Conservation (phyloP, 1,284 basidiomycete species). For the Marasmius fiardii region DNA sequence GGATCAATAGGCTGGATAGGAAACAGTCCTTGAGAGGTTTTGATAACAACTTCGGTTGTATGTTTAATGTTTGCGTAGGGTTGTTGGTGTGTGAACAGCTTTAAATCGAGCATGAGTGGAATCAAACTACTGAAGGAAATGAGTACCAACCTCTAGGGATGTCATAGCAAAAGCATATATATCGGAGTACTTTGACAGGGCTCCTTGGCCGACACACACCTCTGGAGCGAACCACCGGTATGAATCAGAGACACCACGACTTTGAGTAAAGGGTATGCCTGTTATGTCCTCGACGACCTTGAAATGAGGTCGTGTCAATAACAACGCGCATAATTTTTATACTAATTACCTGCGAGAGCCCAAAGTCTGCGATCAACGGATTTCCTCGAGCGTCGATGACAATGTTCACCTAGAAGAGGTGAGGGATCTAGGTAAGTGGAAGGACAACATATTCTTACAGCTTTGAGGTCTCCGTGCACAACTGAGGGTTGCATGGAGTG, state of each 20-base stretch:
- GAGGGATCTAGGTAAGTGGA: neutral
- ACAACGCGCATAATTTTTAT: neutral
- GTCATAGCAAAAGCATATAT: constrained; percentile 44
- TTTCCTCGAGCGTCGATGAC: constrained; percentile 42
- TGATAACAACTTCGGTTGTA: constrained; percentile 17
- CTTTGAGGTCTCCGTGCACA: constrained; percentile 42
- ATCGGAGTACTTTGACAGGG: constrained; percentile 45
- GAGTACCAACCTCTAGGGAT: constrained; percentile 33
- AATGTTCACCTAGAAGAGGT: constrained; percentile 41
- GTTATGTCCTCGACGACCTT: constrained; percentile 55
- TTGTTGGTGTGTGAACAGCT: constrained; percentile 16
- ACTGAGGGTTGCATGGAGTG: constrained; percentile 37
- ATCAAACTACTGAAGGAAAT: neutral
- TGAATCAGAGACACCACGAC: constrained; percentile 43
- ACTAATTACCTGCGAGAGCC: constrained; percentile 47
- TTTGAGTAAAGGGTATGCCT: constrained; percentile 51
- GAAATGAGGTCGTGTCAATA: constrained; percentile 8
- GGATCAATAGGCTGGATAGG: constrained; percentile 8
- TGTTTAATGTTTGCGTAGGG: constrained; percentile 17
- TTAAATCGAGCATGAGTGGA: neutral
- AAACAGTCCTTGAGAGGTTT: constrained; percentile 9
- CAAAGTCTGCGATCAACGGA: constrained; percentile 57
- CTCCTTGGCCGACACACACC: constrained; percentile 45
- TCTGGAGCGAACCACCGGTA: constrained; percentile 57
- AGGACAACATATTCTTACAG: constrained; percentile 24